These are phyloP conservation scores for Melanopsichium pennsylvanicum DNA, from an alignment of 1,284 basidiomycete species.

Conservation along the genomic window DNA sequence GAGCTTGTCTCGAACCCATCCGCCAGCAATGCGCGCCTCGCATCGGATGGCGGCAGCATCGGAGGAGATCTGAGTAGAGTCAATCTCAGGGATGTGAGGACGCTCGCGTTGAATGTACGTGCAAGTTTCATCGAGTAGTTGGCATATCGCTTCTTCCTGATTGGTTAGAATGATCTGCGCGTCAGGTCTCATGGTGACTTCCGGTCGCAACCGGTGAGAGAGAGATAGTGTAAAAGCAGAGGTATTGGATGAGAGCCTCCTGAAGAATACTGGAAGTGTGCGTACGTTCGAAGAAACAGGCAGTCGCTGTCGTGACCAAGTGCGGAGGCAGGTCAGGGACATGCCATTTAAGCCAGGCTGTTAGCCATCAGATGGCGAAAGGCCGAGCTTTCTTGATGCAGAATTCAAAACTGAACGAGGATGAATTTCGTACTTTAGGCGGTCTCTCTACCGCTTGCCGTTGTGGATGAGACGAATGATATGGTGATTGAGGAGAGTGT, in stretches of 20 bases:
- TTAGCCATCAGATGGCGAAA: too few species aligned
- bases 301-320: slow-evolving; percentile 16
- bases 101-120: slow-evolving; percentile 43
- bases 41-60: slow-evolving; percentile 26
- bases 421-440: too few species aligned
- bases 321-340: slow-evolving; percentile 26
- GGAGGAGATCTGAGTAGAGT: slow-evolving; percentile 26
- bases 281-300: neutral
- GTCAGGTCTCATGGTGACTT: slow-evolving; percentile 19
- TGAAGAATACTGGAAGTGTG: neutral
- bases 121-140: slow-evolving; percentile 58
- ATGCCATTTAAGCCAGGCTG: slow-evolving; percentile 20
- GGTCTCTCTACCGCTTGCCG: too few species aligned
- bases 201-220: slow-evolving; percentile 2
- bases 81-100: slow-evolving; percentile 40
- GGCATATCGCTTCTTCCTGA: slow-evolving; percentile 51
- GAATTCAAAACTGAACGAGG: too few species aligned
- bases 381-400: too few species aligned
- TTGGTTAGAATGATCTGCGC: slow-evolving; percentile 40
- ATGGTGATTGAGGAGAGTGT: too few species aligned
- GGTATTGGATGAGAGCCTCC: neutral
- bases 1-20: slow-evolving; percentile 97
- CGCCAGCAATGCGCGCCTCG: slow-evolving; percentile 73
- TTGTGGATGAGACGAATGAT: too few species aligned
- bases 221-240: neutral